A percentile compares a stretch with the other conserved stretches of the same genome.
Evolutionary conservation across 1,139 yeast species (phyloP).

Genomic region (Sugiyamaella paludigena): DNA sequence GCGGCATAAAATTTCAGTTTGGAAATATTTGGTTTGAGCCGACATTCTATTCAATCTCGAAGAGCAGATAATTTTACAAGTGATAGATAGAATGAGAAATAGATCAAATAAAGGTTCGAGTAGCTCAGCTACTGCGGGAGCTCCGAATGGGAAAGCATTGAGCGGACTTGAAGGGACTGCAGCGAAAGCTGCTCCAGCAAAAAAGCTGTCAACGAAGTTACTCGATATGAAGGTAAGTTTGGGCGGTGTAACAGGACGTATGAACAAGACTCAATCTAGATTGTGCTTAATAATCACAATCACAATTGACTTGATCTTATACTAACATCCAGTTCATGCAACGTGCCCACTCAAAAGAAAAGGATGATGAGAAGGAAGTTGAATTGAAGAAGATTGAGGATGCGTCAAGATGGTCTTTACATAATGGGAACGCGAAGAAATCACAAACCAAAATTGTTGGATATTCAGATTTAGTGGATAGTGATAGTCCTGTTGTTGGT

Average conservation of each 20-base stretch:
- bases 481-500: slow-evolving; percentile 7
- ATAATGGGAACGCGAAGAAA: slow-evolving; percentile 7
- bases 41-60: no score
- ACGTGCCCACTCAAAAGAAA: slow-evolving; percentile 42
- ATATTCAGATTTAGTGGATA: slow-evolving; percentile 25
- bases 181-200: slow-evolving; percentile 23
- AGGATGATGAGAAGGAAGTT: slow-evolving; percentile 41
- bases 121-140: neutral
- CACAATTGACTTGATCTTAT: neutral
- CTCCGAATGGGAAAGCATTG: slow-evolving; percentile 7
- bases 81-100: slow-evolving; percentile 1
- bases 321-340: slow-evolving; percentile 46
- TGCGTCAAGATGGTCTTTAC: slow-evolving; percentile 59
- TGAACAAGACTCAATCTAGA: neutral
- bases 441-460: slow-evolving; percentile 21
- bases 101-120: neutral
- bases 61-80: no score
- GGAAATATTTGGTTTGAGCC: no score
- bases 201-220: slow-evolving; percentile 58
- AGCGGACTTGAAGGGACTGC: slow-evolving; percentile 21
- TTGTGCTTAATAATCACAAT: no score
- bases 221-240: slow-evolving; percentile 61
- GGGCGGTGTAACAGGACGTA: neutral
- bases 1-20: no score
- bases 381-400: slow-evolving; percentile 39